Conservation (phyloP, 2,329 filamentous ascomycete genomes). For the Xylaria polymorpha region DNA sequence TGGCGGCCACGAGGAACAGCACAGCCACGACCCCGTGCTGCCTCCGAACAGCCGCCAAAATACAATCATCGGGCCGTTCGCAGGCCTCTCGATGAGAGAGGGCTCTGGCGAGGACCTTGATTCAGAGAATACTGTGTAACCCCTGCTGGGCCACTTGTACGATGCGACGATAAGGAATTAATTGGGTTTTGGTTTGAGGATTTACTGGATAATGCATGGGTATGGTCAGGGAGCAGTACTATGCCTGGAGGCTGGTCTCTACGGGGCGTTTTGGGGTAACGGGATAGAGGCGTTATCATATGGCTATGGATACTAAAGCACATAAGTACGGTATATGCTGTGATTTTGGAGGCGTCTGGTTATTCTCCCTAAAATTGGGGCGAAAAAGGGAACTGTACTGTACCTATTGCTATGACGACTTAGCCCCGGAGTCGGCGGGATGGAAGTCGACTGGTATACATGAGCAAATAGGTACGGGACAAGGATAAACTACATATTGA, state of each 20-base stretch:
- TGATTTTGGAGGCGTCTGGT: conserved; percentile 2
- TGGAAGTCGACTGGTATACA: conserved; percentile 5
- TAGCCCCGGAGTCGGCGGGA: background rate
- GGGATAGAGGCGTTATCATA: conserved; percentile 14
- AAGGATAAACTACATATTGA: background rate
- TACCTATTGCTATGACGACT: conserved; percentile 14
- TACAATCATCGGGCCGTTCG: conserved; percentile 34
- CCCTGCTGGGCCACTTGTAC: conserved; percentile 13
- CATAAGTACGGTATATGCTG: background rate
- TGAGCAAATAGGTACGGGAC: background rate
- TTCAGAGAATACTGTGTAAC: conserved; percentile 21
- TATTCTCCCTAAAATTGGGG: conserved; percentile 1
- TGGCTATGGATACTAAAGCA: background rate
- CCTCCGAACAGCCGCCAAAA: conserved; percentile 10
- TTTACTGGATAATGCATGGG: conserved; percentile 19
- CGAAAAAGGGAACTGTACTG: conserved; percentile 11
- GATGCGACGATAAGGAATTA: conserved; percentile 29
- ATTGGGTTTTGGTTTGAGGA: conserved; percentile 10
- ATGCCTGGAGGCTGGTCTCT: conserved; percentile 23
- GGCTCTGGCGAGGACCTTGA: conserved; percentile 36
- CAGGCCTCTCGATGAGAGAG: conserved; percentile 36
- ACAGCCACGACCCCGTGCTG: conserved; percentile 29
- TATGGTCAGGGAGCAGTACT: conserved; percentile 6
- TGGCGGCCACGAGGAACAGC: conserved; percentile 5
- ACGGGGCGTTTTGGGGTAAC: conserved; percentile 19